These are phyloP conservation scores for Cercospora sojina DNA, from an alignment of 2,329 filamentous ascomycete genomes.

Conservation along the genomic window DNA sequence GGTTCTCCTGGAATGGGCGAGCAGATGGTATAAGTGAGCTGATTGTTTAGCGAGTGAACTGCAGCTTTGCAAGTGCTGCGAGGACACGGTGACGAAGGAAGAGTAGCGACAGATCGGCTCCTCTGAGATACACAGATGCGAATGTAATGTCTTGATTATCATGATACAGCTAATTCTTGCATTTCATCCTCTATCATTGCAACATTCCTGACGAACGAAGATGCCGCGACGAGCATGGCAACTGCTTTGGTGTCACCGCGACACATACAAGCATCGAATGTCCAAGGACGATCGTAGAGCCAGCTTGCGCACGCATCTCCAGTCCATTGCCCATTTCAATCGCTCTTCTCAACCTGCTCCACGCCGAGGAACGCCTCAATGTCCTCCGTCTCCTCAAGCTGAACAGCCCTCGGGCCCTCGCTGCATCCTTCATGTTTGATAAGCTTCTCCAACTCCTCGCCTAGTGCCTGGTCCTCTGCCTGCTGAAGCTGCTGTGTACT, in stretches of 20 bases:
- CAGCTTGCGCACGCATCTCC: not conserved
- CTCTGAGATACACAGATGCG: not conserved
- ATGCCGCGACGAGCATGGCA: not conserved
- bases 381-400: conserved; percentile 9
- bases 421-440: not conserved
- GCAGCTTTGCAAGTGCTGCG: not conserved
- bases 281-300: not conserved
- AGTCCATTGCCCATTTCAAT: not conserved
- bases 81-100: not conserved
- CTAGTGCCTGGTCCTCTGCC: not conserved
- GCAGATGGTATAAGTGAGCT: conserved; percentile 6
- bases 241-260: not conserved
- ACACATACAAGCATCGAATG: not conserved
- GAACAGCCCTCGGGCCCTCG: not conserved
- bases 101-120: not conserved
- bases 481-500: not conserved
- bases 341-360: not conserved
- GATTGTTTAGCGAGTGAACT: not conserved
- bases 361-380: not conserved
- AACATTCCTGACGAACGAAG: not conserved
- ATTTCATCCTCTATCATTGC: not conserved
- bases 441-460: not conserved
- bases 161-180: not conserved
- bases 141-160: not conserved
- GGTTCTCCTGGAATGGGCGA: conserved; percentile 1